Conservation (phyloP, 257 asterid genomes). For the Voacanga thouarsii region DNA sequence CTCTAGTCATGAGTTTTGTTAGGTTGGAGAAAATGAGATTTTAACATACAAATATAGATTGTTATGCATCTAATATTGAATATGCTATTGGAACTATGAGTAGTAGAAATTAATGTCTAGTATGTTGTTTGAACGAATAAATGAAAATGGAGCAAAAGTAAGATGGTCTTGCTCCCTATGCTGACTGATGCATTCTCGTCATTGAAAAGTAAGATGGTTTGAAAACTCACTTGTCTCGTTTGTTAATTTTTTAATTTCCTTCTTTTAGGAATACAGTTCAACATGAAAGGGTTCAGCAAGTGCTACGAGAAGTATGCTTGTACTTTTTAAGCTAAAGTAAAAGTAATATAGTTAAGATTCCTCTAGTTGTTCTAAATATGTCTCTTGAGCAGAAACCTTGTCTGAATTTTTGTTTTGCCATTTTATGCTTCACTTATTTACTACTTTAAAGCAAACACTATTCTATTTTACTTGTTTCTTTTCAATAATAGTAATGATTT, state of each 20-base stretch:
- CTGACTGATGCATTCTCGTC: too few species aligned
- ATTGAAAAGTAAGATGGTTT: too few species aligned
- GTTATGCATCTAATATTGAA: too few species aligned
- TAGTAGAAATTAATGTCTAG: too few species aligned
- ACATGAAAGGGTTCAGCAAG: background rate
- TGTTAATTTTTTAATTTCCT: conserved; percentile 5
- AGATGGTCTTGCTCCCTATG: too few species aligned
- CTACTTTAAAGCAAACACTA: background rate
- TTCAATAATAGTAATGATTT: background rate
- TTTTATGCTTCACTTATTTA: background rate
- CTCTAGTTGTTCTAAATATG: background rate
- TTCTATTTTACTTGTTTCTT: background rate
- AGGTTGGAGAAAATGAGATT: too few species aligned
- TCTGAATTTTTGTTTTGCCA: background rate
- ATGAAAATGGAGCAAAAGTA: too few species aligned
- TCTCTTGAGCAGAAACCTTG: background rate
- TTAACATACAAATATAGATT: too few species aligned
- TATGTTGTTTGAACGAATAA: too few species aligned
- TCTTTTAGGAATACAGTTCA: conserved; percentile 1
- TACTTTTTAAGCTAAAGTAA: background rate
- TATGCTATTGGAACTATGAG: too few species aligned
- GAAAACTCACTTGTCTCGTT: too few species aligned
- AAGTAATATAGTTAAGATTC: background rate
- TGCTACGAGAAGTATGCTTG: conserved; percentile 1
- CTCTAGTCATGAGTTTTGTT: too few species aligned